phyloP scores from a whole-genome alignment of 768 basidiomycete species.

The Mycena vulgaris region DNA sequence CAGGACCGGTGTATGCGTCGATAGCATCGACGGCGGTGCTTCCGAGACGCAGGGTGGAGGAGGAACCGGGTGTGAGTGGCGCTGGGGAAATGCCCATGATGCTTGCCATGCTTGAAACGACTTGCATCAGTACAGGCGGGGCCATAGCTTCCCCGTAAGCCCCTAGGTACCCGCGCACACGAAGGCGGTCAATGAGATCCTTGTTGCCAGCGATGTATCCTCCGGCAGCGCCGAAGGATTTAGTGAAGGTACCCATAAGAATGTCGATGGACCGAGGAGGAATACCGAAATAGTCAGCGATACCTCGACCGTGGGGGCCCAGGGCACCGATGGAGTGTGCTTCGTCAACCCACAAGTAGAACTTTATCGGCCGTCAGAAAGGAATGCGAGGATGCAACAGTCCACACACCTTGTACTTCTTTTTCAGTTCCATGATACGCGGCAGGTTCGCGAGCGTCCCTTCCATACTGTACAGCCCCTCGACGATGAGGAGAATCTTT shows the following conservation, averaged over 20 bases:
- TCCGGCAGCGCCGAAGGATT: slow-evolving; percentile 94
- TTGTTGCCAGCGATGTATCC: slow-evolving; percentile 95
- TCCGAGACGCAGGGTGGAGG: slow-evolving; percentile 51
- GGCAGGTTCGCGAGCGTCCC: slow-evolving; percentile 94
- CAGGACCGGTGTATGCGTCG: slow-evolving; percentile 76
- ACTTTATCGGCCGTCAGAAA: slow-evolving; percentile 64
- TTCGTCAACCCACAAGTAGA: slow-evolving; percentile 96
- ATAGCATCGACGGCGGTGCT: slow-evolving; percentile 43
- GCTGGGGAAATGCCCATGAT: slow-evolving; percentile 89
- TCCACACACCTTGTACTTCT: slow-evolving; percentile 88
- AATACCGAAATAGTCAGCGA: slow-evolving; percentile 94
- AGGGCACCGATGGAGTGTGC: slow-evolving; percentile 98
- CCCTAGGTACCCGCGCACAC: slow-evolving; percentile 85
- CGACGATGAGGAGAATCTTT: slow-evolving; percentile 95
- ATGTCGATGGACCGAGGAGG: slow-evolving; percentile 88
- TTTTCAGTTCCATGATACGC: slow-evolving; percentile 86
- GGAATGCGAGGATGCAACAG: slow-evolving; percentile 31
- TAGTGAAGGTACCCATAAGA: slow-evolving; percentile 99
- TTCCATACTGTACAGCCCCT: slow-evolving; percentile 99
- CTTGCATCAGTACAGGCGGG: slow-evolving; percentile 92
- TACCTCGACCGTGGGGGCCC: slow-evolving; percentile 94
- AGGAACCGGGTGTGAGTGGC: slow-evolving; percentile 49
- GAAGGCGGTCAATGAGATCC: slow-evolving; percentile 83
- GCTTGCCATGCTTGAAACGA: slow-evolving; percentile 93
- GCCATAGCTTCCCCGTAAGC: slow-evolving; percentile 93